Conservation (phyloP, 2,329 filamentous ascomycete genomes). For the Calonectria pseudoreteaudii region DNA sequence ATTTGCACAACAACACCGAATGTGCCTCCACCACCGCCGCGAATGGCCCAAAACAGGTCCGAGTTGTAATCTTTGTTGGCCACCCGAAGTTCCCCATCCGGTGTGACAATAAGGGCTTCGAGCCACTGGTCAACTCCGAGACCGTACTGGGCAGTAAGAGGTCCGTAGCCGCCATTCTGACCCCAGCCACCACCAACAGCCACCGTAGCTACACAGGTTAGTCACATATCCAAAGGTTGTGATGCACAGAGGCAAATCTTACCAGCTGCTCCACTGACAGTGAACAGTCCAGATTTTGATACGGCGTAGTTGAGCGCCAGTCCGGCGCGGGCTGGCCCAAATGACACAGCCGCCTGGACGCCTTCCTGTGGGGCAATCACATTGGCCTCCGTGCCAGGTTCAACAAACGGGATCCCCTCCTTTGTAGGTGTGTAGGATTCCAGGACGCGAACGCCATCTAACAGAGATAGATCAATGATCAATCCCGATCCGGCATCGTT, state of each 20-base stretch:
- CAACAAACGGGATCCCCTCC: background rate
- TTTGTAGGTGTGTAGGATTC: background rate
- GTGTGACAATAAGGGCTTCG: conserved; percentile 1
- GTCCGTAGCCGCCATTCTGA: conserved; percentile 6
- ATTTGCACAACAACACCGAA: background rate
- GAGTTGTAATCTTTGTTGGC: background rate
- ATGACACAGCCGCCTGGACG: background rate
- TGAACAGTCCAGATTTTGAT: background rate
- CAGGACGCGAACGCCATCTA: background rate
- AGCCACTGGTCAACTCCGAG: conserved; percentile 13
- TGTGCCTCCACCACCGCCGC: background rate
- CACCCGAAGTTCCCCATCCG: background rate
- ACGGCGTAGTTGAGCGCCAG: background rate
- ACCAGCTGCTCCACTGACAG: background rate
- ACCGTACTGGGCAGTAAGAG: conserved; percentile 6
- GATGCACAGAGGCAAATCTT: background rate
- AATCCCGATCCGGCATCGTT: background rate
- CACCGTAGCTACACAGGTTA: background rate
- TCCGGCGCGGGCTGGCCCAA: background rate
- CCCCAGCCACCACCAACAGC: background rate
- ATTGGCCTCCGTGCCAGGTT: background rate
- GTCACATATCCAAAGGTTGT: background rate
- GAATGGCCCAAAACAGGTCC: background rate
- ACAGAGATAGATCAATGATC: background rate
- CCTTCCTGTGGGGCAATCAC: background rate